Evolutionary conservation across 176 grass and related monocot genomes (phyloP).

Genomic region (Aegilops speltoides): DNA sequence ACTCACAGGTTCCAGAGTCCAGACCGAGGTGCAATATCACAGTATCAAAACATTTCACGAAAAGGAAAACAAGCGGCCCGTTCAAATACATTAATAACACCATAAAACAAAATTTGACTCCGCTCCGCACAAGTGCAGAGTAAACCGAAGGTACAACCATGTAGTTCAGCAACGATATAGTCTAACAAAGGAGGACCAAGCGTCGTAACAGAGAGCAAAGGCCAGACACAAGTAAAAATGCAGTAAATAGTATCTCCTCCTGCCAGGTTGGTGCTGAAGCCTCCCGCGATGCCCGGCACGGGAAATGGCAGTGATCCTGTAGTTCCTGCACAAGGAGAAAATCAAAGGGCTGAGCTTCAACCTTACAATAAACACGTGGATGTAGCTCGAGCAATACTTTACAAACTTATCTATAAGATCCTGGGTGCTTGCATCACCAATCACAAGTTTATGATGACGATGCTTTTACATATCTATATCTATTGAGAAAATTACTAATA

Average conservation of each 20-base stretch:
- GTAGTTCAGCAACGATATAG: neutral
- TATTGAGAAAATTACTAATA: neutral
- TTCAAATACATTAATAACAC: neutral
- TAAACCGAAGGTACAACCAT: neutral
- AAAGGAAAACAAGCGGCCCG: neutral
- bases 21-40: neutral
- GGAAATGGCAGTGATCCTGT: no score
- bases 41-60: neutral
- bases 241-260: neutral
- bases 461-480: neutral
- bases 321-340: neutral
- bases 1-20: no score
- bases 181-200: slow-evolving; percentile 2
- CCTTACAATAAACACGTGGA: neutral
- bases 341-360: neutral
- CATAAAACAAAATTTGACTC: neutral
- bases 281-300: neutral
- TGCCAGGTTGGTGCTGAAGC: neutral
- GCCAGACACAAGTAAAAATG: neutral
- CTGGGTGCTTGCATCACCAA: neutral
- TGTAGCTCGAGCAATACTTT: neutral
- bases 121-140: neutral
- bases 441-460: neutral
- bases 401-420: neutral
- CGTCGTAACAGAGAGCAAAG: neutral